Evolutionary conservation across 495 filamentous ascomycete genomes (phyloP), one percentile per base, ranked within the genome.

Genomic region (Amniculicola lignicola): DNA sequence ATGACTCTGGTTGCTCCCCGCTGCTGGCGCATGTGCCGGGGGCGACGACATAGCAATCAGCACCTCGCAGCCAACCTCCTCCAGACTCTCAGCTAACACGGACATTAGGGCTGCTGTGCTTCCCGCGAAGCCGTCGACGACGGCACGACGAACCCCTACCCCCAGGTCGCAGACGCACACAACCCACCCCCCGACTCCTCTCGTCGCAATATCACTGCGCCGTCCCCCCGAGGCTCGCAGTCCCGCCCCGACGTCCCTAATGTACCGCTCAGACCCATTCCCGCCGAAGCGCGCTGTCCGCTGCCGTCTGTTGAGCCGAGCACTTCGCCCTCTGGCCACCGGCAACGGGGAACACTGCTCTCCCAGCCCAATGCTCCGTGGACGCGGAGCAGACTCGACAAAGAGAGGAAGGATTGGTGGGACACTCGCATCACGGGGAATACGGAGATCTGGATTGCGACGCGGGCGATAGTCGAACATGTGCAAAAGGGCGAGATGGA

Each of bases 351-450:
- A 27, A 41, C 43, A 3, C 45, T 51, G 23, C 19, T 47, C 28
- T 14, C 63, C 54, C 28, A 54, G 27, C 38, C 45, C n/a, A 37
- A 19, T 9, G 37, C 18, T 7, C 37, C 9, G 5, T 84, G 84
- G 82, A 81, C 74, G 1, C 75, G 75, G 19, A 54, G 59, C 11
- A 62, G 70, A 50, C 62, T 77, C 3, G 68, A 58, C 44, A 57
- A 54, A 37, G 50, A 67, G 24, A 62, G 72, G 21, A 72, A 71
- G 9, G 77, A 70, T 16, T 80, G 80, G 65, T 81, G 78, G 62
- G 72, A 74, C 44, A 97, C 91, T 2, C 74, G 88, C 27, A 87
- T 93, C 2, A 85, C 85, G 4, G 89, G 90, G 9, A 77, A 81
- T 4, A 56, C 77, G 12, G 88, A 95, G 62, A 75, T 91, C 35